Evolutionary conservation across 805 yeast genomes (phyloP), one percentile per base, ranked within the genome.

Genomic region (Candida vartiovaarae): DNA sequence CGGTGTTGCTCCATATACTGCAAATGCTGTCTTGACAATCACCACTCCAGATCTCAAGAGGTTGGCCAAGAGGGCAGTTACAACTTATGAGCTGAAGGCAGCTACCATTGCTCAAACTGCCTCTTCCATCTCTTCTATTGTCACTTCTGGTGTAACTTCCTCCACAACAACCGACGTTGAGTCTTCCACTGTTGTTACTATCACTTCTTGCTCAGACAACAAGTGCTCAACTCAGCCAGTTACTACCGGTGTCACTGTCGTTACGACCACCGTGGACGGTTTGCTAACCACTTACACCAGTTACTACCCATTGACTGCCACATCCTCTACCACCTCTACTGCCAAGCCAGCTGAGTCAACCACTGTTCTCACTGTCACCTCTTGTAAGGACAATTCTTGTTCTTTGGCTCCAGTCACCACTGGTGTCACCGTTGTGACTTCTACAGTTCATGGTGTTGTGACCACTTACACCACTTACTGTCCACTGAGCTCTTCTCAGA

Each of bases 1-100:
- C 88, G 83, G 11, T 82, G 64, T 54, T 71, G 69, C n/a, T 85
- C 90, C 29, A 82, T 75, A 2, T 75, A 24, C 43, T 10, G 39
- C 28, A 20, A 59, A 34, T 38, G 59, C 62, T 15, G 45, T 45
- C 32, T 55, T 50, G 8, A 56, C 46, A 8, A 50, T 44, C 33
- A 61, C 47, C 30, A 64, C 66, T 38, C 52, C 54, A 43, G 50
- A 45, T 34, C 47, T 40, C 28, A 45, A 45, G 44, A 53, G 45
- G 44, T 43, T 54, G 38, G 40, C 38, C 42, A 50, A 47, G 48
- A 50, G 53, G 45, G 53, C 52, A 31, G 35, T 40, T 26, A 29
- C 37, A n/a, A 34, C 46, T 29, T 44, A 27, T 36, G 7, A n/a
- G 11, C 37, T 49, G 9, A 27, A 40, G n/a, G 33, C 44, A 11